These are phyloP conservation scores for Rhynchosporium agropyri DNA, from an alignment of 2,329 filamentous ascomycete genomes.

Conservation along the genomic window DNA sequence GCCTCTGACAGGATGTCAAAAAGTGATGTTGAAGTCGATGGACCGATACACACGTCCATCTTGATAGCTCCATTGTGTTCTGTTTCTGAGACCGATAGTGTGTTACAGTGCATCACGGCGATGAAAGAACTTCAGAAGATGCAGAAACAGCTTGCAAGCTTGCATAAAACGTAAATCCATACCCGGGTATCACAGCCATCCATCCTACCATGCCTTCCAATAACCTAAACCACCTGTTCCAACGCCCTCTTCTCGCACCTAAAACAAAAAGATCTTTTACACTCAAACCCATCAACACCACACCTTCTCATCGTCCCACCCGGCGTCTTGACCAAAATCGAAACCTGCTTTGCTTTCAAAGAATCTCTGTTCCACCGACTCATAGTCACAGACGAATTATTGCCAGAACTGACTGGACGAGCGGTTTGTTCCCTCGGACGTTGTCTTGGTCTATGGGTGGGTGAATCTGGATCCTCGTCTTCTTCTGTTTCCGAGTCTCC, in stretches of 20 bases:
- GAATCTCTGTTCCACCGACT: constrained; percentile 13
- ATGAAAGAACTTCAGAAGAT: background rate
- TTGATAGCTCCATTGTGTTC: no score
- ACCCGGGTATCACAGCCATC: constrained; percentile 9
- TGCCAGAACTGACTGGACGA: constrained; percentile 3
- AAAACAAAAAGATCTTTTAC: constrained; percentile 63
- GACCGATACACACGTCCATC: no score
- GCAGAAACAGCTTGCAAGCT: background rate
- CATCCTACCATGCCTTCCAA: background rate
- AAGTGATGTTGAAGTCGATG: no score
- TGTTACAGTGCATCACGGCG: background rate
- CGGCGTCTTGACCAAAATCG: constrained; percentile 48
- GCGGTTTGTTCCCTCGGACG: constrained; percentile 12
- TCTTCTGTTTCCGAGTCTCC: constrained; percentile 27
- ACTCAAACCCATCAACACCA: constrained; percentile 58
- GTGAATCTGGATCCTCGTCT: constrained; percentile 15
- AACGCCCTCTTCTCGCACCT: constrained; percentile 53
- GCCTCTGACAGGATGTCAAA: no score
- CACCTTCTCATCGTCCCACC: constrained; percentile 55
- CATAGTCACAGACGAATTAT: constrained; percentile 17
- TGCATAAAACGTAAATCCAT: constrained; percentile 10
- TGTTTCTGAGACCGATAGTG: no score
- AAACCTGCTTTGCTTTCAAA: constrained; percentile 24
- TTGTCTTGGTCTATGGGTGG: background rate
- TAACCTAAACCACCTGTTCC: constrained; percentile 57